These are phyloP conservation scores for Stellera chamaejasme DNA, from an alignment of 345 rosid genomes.

Conservation along the genomic window DNA sequence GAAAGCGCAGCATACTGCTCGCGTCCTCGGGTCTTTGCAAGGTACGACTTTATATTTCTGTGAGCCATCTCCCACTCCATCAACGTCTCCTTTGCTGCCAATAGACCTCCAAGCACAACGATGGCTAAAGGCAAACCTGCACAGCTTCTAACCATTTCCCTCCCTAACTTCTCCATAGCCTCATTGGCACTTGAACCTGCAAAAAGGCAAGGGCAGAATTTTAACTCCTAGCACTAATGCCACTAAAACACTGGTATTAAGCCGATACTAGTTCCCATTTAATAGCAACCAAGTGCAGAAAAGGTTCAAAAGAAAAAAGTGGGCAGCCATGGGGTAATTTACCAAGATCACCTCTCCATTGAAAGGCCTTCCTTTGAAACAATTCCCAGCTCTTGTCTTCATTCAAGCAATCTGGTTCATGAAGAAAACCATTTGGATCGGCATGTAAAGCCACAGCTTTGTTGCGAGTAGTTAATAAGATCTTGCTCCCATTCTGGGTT, in stretches of 20 bases:
- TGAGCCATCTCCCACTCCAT: conserved; percentile 17
- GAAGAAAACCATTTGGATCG: conserved; percentile 17
- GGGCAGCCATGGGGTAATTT: background rate
- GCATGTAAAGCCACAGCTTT: conserved; percentile 21
- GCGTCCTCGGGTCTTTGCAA: conserved; percentile 5
- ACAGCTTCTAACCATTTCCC: conserved; percentile 25
- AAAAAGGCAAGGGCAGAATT: no score
- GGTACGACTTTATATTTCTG: conserved; percentile 12
- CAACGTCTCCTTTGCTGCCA: conserved; percentile 17
- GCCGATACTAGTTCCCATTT: no score
- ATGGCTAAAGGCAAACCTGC: conserved; percentile 30
- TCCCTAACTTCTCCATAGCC: conserved; percentile 20
- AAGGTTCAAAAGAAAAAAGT: background rate
- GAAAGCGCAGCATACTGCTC: conserved; percentile 13
- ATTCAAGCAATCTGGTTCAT: conserved; percentile 19
- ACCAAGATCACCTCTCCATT: conserved; percentile 18
- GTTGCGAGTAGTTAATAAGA: conserved; percentile 39
- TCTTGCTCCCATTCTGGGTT: conserved; percentile 23
- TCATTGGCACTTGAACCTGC: conserved; percentile 6
- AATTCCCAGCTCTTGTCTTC: conserved; percentile 41
- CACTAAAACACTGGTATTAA: no score
- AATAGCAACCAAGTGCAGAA: no score
- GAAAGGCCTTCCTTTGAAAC: conserved; percentile 27
- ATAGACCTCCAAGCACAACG: conserved; percentile 28
- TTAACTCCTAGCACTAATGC: no score